These are phyloP conservation scores for Bipolaris bicolor DNA, from an alignment of 2,329 filamentous ascomycete species.

Conservation along the genomic window DNA sequence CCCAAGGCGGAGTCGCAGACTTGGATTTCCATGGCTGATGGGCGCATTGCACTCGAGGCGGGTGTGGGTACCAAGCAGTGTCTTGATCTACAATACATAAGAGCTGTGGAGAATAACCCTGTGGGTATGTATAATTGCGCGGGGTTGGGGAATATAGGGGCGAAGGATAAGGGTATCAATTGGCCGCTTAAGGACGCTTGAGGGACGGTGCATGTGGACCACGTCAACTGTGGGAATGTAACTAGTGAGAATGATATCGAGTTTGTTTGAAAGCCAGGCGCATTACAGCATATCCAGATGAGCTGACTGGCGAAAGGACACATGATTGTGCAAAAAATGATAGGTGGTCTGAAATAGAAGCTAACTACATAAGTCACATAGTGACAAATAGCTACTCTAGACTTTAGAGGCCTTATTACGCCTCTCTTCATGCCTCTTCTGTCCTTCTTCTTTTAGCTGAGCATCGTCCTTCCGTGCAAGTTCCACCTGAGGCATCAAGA, in stretches of 20 bases:
- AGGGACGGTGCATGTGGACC: too few species aligned
- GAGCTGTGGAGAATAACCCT: constrained; percentile 39
- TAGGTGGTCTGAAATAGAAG: too few species aligned
- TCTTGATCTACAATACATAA: constrained; percentile 42
- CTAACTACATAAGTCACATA: neutral
- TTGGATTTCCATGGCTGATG: constrained; percentile 38
- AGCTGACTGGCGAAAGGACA: too few species aligned
- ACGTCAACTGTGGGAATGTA: too few species aligned
- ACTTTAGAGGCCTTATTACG: neutral
- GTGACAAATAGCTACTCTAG: neutral
- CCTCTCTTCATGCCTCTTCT: constrained; percentile 17
- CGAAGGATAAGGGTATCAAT: constrained; percentile 44
- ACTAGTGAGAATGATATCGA: too few species aligned
- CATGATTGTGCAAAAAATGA: too few species aligned
- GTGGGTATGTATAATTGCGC: constrained; percentile 43
- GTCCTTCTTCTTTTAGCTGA: constrained; percentile 28
- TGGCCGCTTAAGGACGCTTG: constrained; percentile 30
- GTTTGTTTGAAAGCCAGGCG: too few species aligned
- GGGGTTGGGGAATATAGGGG: constrained; percentile 38
- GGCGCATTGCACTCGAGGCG: constrained; percentile 29
- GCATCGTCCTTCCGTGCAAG: constrained; percentile 25
- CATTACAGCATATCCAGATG: too few species aligned
- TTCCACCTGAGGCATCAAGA: constrained; percentile 28
- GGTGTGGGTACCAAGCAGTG: constrained; percentile 25
- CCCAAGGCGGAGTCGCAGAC: constrained; percentile 31